Base-by-base conservation (phyloP, 2,329 filamentous ascomycete species). In the Aureobasidium sp. region DNA sequence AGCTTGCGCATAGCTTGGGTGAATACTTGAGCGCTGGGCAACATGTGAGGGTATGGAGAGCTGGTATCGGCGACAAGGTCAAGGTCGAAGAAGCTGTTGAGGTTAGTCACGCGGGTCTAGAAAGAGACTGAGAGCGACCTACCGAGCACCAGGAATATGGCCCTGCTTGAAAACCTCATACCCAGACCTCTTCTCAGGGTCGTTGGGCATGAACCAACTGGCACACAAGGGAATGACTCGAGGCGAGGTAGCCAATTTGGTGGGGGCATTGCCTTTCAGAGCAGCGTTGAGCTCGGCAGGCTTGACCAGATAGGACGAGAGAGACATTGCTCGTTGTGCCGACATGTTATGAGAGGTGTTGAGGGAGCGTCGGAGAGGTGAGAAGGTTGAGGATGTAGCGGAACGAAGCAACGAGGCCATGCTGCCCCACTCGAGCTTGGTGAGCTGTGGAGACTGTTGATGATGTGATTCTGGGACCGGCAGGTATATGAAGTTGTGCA, bases 191-290 rank as follows among this genome's bases (percentile, higher is more conserved):
- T 84, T 84, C 68, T 82, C 71, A 1, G 82, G 80, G 67, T 96
- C 93, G 74, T 96, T 97, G 66, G 94, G 94, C 66, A 99, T 84
- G 72, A 97, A 99, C 94, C 94, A 99, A 27, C 91, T 84, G 51
- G 92, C 94, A 76, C 92, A 97, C 46, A 99, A 82, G 2, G 94
- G 90, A 60, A 99, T 86, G 47, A 95, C 87, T 67, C 89, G 87
- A 1, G 93, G 89, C 13, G 90, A 86, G 47, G 90, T 88, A 64
- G 89, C 91, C 69, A 93, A 89, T 65, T 87, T 85, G 59, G 87
- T 89, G 13, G 88, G 84, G 3, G 91, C 84, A 74, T 93, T 95
- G 77, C 88, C 88, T 75, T 88, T 87, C 57, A 99, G 82, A 57
- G 92, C 92, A 67, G 88, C 84, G 71, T 87, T 77, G 63, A 97